These are phyloP conservation scores for Stephanodiscus triporus DNA, from an alignment of 108 stramenopile genomes.

Conservation along the genomic window DNA sequence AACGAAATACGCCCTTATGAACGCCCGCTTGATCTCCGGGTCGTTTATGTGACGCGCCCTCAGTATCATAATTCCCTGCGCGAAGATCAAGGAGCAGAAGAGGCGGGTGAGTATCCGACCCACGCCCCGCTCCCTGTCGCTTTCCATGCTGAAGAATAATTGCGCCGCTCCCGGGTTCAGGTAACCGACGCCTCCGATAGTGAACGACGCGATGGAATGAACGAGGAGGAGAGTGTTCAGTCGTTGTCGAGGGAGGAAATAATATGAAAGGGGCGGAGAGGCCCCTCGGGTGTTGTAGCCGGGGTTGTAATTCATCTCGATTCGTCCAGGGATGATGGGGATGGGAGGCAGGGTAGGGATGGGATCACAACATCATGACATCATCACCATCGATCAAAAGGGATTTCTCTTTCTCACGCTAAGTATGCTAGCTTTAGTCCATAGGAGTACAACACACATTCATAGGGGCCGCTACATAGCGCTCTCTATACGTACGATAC, in stretches of 20 bases:
- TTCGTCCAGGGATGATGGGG: too few relatives aligned
- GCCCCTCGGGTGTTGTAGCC: constrained; percentile 22
- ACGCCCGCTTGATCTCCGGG: constrained; percentile 63
- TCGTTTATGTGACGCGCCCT: constrained; percentile 58
- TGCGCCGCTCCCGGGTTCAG: constrained; percentile 31
- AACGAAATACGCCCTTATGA: constrained; percentile 59
- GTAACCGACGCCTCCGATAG: constrained; percentile 52
- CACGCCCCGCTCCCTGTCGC: constrained; percentile 46
- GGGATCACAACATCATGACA: too few relatives aligned
- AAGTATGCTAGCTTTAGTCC: too few relatives aligned
- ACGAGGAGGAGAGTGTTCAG: constrained; percentile 57
- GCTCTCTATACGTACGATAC: too few relatives aligned
- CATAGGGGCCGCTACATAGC: too few relatives aligned
- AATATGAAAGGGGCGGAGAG: constrained; percentile 44
- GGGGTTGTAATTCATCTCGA: constrained; percentile 34
- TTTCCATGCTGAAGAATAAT: constrained; percentile 58
- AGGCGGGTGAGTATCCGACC: constrained; percentile 49
- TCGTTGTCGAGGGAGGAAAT: constrained; percentile 56
- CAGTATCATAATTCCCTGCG: constrained; percentile 63
- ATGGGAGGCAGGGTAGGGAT: neutral
- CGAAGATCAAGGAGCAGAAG: constrained; percentile 56
- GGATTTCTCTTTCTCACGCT: too few relatives aligned
- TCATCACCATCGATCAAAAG: too few relatives aligned
- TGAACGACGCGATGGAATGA: constrained; percentile 47
- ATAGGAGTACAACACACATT: too few relatives aligned